Conservation (phyloP, 2,329 filamentous ascomycete genomes). For the Pestalotiopsis sp. region DNA sequence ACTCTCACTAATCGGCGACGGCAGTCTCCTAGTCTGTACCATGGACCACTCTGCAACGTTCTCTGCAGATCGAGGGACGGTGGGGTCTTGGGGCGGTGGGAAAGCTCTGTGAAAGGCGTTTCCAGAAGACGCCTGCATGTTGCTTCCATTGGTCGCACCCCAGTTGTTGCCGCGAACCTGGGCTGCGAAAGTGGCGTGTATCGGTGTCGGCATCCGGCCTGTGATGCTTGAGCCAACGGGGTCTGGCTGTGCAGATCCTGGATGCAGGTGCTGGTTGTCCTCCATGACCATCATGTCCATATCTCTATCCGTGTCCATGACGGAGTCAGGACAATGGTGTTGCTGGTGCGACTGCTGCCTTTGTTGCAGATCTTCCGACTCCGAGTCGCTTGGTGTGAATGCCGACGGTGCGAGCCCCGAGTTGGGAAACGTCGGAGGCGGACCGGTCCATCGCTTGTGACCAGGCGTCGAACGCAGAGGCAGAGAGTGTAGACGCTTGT, state of each 20-base stretch:
- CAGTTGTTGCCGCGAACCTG: conserved; percentile 57
- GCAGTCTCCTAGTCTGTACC: conserved; percentile 55
- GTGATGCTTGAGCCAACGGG: conserved; percentile 34
- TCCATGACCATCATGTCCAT: conserved; percentile 51
- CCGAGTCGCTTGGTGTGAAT: conserved; percentile 43
- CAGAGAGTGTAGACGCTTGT: conserved; percentile 57
- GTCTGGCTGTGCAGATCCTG: conserved; percentile 34
- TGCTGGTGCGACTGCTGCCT: conserved; percentile 19
- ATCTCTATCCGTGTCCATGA: conserved; percentile 43
- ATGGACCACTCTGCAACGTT: conserved; percentile 51
- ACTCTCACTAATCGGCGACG: conserved; percentile 62
- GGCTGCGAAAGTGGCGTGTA: conserved; percentile 59
- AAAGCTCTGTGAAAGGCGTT: conserved; percentile 32
- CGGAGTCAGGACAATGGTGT: conserved; percentile 22
- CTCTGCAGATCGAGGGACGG: conserved; percentile 51
- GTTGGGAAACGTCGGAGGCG: conserved; percentile 28
- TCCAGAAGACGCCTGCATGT: conserved; percentile 24
- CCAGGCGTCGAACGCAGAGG: conserved; percentile 50
- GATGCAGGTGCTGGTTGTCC: conserved; percentile 32
- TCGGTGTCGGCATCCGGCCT: conserved; percentile 60
- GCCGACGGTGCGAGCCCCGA: conserved; percentile 32
- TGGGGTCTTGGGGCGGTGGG: conserved; percentile 38
- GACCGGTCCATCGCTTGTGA: conserved; percentile 36
- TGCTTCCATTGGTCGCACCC: conserved; percentile 35
- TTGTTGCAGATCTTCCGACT: conserved; percentile 38